These are phyloP conservation scores for Tetraselmis chui DNA, from an alignment of 139 green algal genomes.

Conservation along the genomic window DNA sequence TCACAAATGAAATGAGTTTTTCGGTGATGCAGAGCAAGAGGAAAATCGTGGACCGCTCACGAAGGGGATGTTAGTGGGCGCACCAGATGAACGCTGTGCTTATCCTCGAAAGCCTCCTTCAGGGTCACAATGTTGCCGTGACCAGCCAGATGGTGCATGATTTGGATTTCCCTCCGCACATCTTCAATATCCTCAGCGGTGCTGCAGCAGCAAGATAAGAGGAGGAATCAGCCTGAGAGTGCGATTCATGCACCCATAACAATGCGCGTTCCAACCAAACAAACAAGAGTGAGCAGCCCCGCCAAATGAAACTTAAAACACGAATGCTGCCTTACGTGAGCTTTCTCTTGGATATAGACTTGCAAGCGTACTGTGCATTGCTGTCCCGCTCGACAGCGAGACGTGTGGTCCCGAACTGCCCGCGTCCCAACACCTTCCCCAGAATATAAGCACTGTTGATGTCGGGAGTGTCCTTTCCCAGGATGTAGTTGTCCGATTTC, in stretches of 20 bases:
- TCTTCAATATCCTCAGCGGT: conserved; percentile 73
- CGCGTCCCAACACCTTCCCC: conserved; percentile 4
- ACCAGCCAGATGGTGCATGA: conserved; percentile 56
- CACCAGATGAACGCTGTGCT: conserved; percentile 66
- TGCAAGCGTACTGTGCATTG: conserved; percentile 64
- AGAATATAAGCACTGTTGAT: neutral
- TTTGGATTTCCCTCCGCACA: conserved; percentile 66
- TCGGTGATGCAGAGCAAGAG: too few species aligned
- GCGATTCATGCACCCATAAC: too few species aligned
- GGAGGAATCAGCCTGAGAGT: too few species aligned
- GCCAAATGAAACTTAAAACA: too few species aligned
- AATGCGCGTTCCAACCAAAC: too few species aligned
- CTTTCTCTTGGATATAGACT: conserved; percentile 76
- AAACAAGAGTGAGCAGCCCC: too few species aligned
- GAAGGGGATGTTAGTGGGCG: neutral
- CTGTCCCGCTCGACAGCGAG: conserved; percentile 50
- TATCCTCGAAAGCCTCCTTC: conserved; percentile 71
- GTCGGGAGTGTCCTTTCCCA: conserved; percentile 30
- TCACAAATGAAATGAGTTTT: too few species aligned
- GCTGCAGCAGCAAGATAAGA: too few species aligned
- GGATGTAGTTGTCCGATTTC: conserved; percentile 27
- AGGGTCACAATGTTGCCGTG: conserved; percentile 75
- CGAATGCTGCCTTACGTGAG: conserved; percentile 31
- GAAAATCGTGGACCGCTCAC: too few species aligned
- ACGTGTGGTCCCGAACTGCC: conserved; percentile 59